Evolutionary conservation across 2,329 filamentous ascomycete genomes (phyloP).

Genomic region (Zasmidium angulare): DNA sequence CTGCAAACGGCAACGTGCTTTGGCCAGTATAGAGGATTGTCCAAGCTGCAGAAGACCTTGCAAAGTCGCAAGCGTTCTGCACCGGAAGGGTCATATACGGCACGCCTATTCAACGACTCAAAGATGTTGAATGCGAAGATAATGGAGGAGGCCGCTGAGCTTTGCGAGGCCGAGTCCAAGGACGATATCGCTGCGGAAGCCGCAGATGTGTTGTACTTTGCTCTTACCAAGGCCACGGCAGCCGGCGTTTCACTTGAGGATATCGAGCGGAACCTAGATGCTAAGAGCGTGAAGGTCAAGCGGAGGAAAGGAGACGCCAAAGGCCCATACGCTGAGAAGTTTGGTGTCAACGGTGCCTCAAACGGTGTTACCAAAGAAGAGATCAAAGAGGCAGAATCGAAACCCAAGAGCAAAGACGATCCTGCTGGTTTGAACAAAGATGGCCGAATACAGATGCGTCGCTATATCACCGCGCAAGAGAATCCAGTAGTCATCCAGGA

Average conservation of each 20-base stretch:
- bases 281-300: constrained; percentile 94
- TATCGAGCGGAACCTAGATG: constrained; percentile 87
- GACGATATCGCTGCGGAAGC: constrained; percentile 6
- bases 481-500: constrained; percentile 66
- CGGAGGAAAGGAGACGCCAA: constrained; percentile 91
- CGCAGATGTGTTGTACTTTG: constrained; percentile 71
- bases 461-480: constrained; percentile 68
- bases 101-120: constrained; percentile 85
- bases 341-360: constrained; percentile 56
- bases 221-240: constrained; percentile 81
- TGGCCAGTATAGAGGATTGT: constrained; percentile 76
- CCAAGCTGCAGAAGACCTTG: constrained; percentile 83
- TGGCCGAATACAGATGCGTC: constrained; percentile 76
- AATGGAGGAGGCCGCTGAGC: constrained; percentile 95
- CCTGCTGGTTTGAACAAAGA: constrained; percentile 47
- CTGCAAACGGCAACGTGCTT: constrained; percentile 91
- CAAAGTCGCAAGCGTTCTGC: constrained; percentile 77
- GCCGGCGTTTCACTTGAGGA: constrained; percentile 84
- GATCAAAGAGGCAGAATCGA: constrained; percentile 53
- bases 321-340: constrained; percentile 84
- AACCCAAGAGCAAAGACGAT: constrained; percentile 55
- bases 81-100: constrained; percentile 88
- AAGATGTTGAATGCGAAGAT: constrained; percentile 92
- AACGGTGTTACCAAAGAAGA: constrained; percentile 36
- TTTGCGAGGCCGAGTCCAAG: constrained; percentile 73